Percentiles rank a stretch among this genome's conserved stretches.
phyloP scores from a whole-genome alignment of 1,139 yeast species.

The Kodamaea sp. region DNA sequence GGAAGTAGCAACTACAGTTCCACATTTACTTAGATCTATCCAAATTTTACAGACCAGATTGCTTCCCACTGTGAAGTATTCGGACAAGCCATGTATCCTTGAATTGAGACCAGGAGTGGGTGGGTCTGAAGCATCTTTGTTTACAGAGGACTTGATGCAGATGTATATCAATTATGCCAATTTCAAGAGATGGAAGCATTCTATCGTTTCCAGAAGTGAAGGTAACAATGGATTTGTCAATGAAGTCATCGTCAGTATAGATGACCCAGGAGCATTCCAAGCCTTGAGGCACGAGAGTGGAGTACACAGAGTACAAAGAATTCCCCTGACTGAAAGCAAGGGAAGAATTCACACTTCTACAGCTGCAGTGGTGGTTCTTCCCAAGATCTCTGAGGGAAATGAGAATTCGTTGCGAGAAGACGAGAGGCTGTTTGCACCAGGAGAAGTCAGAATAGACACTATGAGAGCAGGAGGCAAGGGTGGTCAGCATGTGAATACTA shows the following conservation, averaged over 20 bases:
- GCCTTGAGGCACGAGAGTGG: constrained; percentile 85
- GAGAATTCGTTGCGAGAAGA: constrained; percentile 57
- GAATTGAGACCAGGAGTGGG: constrained; percentile 97
- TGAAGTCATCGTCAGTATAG: constrained; percentile 76
- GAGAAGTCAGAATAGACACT: constrained; percentile 87
- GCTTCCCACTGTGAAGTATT: constrained; percentile 75
- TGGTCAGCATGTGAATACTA: constrained; percentile 97
- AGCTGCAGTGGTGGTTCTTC: constrained; percentile 91
- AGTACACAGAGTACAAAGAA: constrained; percentile 92
- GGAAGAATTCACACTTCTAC: constrained; percentile 96
- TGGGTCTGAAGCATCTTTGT: constrained; percentile 89
- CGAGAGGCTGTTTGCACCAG: constrained; percentile 78
- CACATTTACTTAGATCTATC: constrained; percentile 37
- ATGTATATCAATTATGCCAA: constrained; percentile 82
- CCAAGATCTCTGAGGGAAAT: constrained; percentile 67
- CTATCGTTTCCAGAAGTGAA: constrained; percentile 59
- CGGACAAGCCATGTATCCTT: constrained; percentile 74
- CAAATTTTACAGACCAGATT: constrained; percentile 55
- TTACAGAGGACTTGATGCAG: constrained; percentile 72
- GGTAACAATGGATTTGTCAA: constrained; percentile 63
- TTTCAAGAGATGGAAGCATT: constrained; percentile 64
- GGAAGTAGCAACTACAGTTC: constrained; percentile 30
- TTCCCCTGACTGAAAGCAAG: constrained; percentile 90
- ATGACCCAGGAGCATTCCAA: constrained; percentile 77
- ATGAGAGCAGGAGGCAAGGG: constrained; percentile 98